Conservation (phyloP, 2,329 filamentous ascomycete species). For the Xylaria sp. region DNA sequence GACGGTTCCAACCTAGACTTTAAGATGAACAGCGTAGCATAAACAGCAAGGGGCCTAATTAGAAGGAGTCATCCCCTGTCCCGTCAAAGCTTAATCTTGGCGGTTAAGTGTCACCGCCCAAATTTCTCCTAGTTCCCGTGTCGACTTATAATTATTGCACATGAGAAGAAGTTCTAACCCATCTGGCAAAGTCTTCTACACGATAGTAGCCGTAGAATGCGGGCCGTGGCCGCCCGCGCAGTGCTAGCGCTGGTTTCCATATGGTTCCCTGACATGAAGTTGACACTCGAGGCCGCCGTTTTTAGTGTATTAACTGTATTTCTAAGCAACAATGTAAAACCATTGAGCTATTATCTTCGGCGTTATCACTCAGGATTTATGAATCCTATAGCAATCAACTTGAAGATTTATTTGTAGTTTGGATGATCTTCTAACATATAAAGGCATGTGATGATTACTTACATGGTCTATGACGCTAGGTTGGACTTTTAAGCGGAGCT, state of each 20-base stretch:
- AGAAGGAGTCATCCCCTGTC: slow-evolving; percentile 9
- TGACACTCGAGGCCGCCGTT: background rate
- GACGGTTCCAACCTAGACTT: background rate
- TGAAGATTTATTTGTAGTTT: no score
- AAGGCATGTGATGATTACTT: background rate
- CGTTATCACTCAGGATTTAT: no score
- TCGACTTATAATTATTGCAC: slow-evolving; percentile 4
- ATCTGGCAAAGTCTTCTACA: background rate
- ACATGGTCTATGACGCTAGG: slow-evolving; percentile 9
- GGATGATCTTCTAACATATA: no score
- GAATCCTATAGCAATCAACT: no score
- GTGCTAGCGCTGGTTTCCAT: background rate
- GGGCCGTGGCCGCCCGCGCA: background rate
- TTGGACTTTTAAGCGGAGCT: background rate
- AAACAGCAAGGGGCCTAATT: slow-evolving; percentile 9
- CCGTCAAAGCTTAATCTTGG: background rate
- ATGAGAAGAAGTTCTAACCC: background rate
- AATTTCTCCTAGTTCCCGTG: background rate
- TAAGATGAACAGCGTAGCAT: background rate
- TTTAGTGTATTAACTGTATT: no score
- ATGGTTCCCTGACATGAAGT: background rate
- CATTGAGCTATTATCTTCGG: no score
- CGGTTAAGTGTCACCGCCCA: background rate
- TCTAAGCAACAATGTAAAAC: no score
- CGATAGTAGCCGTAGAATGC: slow-evolving; percentile 4